Base-by-base conservation (phyloP, 1,139 yeast species). In the Candida dubliniensis region DNA sequence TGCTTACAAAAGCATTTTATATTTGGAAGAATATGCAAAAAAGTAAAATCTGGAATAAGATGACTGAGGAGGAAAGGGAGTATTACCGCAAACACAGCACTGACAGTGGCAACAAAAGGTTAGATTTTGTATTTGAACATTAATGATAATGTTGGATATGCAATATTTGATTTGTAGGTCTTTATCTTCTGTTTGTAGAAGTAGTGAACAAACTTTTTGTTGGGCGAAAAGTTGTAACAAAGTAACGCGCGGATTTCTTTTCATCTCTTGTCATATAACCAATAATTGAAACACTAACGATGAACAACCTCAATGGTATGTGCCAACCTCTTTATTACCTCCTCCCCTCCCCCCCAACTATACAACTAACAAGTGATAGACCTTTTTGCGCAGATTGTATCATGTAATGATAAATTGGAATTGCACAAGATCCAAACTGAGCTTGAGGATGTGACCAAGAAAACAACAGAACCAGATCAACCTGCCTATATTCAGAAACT, bases 61-160 rank as follows among this genome's bases (percentile, higher is more conserved):
- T 81, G 77, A 57, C 75, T 2, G 56, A 52, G 1, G 79, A 77
- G 18, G 81, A 82, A 52, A 68, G 67, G 52, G 66, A 64, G 8
- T 55, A 67, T 11, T 83, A 83, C 54, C 55, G 71, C 30, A 47
- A 49, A 4, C 66, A 56, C 11, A 73, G 81, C 6, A 64, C 56
- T 0, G 83, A 81, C 52, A 62, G 59, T 37, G 87, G 87, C 10
- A 79, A 77, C 51, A 71, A 73, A 56, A 61, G 87, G 32, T 61
- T 82, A 36, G 84, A 83, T 55, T 82, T 81, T 47, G 59, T 60
- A 38, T 71, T 69, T 48, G 59, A 47, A 36, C 57, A 58, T 48
- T 59, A 38, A 29, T 6, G 11, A 8, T 15, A 10, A 24, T 37
- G n/a, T n/a, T n/a, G n/a, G n/a, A n/a, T n/a, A n/a, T n/a, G n/a